These are phyloP conservation scores for Gracilariopsis chorda DNA, from an alignment of 23 red algal species.

Conservation along the genomic window DNA sequence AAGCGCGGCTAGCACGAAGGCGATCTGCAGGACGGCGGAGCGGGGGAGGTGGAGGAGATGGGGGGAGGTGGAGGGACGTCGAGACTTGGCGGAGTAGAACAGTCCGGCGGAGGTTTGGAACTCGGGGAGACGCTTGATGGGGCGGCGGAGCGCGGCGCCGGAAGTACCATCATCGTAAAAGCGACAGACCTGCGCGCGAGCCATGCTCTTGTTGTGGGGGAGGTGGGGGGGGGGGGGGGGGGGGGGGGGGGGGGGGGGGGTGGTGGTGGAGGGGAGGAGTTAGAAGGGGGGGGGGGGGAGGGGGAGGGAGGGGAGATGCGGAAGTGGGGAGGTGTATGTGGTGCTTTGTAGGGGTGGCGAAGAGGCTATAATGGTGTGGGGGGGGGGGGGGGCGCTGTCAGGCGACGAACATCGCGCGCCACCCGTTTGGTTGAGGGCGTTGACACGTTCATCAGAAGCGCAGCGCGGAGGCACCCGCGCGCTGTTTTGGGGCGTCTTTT, in stretches of 20 bases:
- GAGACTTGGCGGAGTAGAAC: slow-evolving; percentile 24
- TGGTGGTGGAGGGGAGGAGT: background rate
- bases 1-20: slow-evolving; percentile 10
- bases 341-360: no score
- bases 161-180: slow-evolving; percentile 54
- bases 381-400: no score
- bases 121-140: slow-evolving; percentile 56
- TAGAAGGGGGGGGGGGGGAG: background rate
- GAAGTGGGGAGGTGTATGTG: no score
- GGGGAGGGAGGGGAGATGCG: background rate
- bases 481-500: no score
- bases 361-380: no score
- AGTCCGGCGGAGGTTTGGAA: slow-evolving; percentile 27
- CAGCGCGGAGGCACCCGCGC: no score
- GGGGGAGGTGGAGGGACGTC: slow-evolving; percentile 20
- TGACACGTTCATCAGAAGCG: no score
- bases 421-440: no score
- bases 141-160: slow-evolving; percentile 29
- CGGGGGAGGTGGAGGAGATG: slow-evolving; percentile 29
- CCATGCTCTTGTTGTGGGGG: background rate
- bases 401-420: no score
- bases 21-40: slow-evolving; percentile 5
- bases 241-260: background rate
- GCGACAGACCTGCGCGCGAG: slow-evolving; percentile 53
- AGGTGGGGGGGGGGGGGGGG: background rate